A percentile compares a stretch with the other conserved stretches of the same genome.
These are phyloP conservation scores for Pezicula rhizophila DNA, from an alignment of 2,329 filamentous ascomycete genomes.

Conservation along the genomic window DNA sequence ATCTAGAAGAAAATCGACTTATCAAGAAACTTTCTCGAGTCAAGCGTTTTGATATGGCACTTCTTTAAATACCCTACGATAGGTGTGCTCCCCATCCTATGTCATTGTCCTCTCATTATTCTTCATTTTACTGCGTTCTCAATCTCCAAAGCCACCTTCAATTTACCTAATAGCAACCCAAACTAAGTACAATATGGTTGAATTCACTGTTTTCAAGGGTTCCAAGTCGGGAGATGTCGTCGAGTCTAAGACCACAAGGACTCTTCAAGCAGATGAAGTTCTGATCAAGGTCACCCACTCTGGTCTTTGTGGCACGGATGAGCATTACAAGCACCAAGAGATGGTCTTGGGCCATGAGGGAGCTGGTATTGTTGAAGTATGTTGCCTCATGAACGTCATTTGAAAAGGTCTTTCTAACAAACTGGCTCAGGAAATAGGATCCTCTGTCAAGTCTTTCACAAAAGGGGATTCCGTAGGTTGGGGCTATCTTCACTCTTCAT, in stretches of 20 bases:
- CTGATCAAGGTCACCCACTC: slow-evolving; percentile 59
- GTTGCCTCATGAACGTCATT: neutral
- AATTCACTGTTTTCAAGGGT: slow-evolving; percentile 60
- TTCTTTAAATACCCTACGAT: neutral
- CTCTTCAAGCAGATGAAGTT: slow-evolving; percentile 48
- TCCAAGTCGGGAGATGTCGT: slow-evolving; percentile 49
- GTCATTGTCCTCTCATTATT: too few relatives aligned
- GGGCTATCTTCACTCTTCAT: slow-evolving; percentile 37
- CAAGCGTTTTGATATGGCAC: neutral
- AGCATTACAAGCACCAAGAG: slow-evolving; percentile 31
- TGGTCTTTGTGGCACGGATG: slow-evolving; percentile 59
- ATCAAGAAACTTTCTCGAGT: slow-evolving; percentile 1
- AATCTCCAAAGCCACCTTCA: neutral
- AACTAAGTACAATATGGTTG: slow-evolving; percentile 4
- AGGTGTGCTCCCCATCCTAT: too few relatives aligned
- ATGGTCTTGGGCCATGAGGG: slow-evolving; percentile 45
- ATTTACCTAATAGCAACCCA: neutral
- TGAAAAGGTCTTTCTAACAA: slow-evolving; percentile 2
- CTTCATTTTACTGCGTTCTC: too few relatives aligned
- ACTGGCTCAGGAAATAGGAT: slow-evolving; percentile 28
- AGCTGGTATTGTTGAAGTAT: slow-evolving; percentile 36
- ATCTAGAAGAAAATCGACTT: neutral
- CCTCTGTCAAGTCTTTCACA: slow-evolving; percentile 32
- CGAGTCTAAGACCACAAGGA: slow-evolving; percentile 38
- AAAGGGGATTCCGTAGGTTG: slow-evolving; percentile 42